Conservation (phyloP, 1,139 yeast species). For the Hansenula lynferdii region DNA sequence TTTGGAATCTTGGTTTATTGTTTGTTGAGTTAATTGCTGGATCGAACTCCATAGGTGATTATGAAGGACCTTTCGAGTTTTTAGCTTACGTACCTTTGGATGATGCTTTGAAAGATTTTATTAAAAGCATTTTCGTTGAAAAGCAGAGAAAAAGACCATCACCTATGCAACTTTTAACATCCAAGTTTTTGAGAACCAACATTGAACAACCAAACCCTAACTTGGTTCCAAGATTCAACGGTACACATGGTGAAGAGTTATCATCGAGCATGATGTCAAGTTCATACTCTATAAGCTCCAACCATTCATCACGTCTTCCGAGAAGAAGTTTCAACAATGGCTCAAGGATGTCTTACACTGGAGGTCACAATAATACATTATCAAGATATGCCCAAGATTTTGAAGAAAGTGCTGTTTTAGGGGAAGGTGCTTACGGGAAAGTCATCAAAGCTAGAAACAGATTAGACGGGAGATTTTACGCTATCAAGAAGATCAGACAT, state of each 20-base stretch:
- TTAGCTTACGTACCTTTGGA: conserved; percentile 46
- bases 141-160: conserved; percentile 73
- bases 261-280: conserved; percentile 9
- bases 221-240: conserved; percentile 11
- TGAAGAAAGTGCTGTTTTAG: conserved; percentile 89
- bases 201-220: conserved; percentile 33
- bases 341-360: conserved; percentile 28
- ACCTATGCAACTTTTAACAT: conserved; percentile 79
- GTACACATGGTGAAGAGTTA: conserved; percentile 10
- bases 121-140: conserved; percentile 57
- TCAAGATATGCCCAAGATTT: conserved; percentile 79
- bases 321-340: conserved; percentile 37
- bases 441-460: conserved; percentile 93
- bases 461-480: conserved; percentile 92
- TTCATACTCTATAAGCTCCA: conserved; percentile 15
- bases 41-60: conserved; percentile 45
- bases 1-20: conserved; percentile 87
- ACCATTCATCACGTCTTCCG: conserved; percentile 23
- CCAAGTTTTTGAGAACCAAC: conserved; percentile 73
- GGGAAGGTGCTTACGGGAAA: conserved; percentile 96
- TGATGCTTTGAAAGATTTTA: conserved; percentile 56
- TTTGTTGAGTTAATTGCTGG: conserved; percentile 74
- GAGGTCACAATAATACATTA: conserved; percentile 19
- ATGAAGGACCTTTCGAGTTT: conserved; percentile 58
- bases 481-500: conserved; percentile 87